These are phyloP conservation scores for Aphanomyces euteiches DNA, from an alignment of 352 stramenopile species.

Conservation along the genomic window DNA sequence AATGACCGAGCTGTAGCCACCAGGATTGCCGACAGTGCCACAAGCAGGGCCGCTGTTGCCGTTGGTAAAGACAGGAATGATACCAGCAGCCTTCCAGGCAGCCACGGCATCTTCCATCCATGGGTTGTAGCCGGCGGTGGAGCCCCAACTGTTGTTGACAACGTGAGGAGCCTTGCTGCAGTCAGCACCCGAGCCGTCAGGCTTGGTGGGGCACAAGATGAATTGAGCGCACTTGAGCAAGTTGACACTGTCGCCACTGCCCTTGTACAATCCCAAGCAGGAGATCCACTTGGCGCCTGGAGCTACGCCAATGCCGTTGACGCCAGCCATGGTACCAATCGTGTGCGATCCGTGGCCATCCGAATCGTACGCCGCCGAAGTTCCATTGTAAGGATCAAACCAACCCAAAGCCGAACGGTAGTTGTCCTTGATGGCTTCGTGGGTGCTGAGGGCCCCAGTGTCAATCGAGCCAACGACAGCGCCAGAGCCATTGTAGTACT, in stretches of 20 bases:
- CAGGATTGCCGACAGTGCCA: conserved; percentile 34
- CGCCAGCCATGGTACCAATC: too few species aligned
- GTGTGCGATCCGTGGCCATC: too few species aligned
- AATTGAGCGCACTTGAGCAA: conserved; percentile 37
- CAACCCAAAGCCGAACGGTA: conserved; percentile 37
- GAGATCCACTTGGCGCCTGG: conserved; percentile 34
- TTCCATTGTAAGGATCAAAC: conserved; percentile 42
- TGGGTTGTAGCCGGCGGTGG: conserved; percentile 22
- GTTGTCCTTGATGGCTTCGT: conserved; percentile 33
- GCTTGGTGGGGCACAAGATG: conserved; percentile 13
- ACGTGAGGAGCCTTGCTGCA: conserved; percentile 42
- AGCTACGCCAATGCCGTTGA: too few species aligned
- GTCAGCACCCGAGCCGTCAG: conserved; percentile 27
- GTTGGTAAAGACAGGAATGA: conserved; percentile 41
- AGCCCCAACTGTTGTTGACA: conserved; percentile 43
- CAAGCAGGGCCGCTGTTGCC: conserved; percentile 30
- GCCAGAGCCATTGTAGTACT: conserved; percentile 15
- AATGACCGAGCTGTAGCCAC: conserved; percentile 36
- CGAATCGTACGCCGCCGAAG: not conserved
- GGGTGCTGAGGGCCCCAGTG: conserved; percentile 23
- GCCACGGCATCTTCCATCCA: conserved; percentile 33
- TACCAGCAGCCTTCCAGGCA: conserved; percentile 16
- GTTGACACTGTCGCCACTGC: conserved; percentile 29
- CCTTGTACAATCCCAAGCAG: conserved; percentile 33
- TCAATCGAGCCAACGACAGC: conserved; percentile 31